Evolutionary conservation across 2,329 filamentous ascomycete species (phyloP).

Genomic region (Paracoccidioides lutzii): DNA sequence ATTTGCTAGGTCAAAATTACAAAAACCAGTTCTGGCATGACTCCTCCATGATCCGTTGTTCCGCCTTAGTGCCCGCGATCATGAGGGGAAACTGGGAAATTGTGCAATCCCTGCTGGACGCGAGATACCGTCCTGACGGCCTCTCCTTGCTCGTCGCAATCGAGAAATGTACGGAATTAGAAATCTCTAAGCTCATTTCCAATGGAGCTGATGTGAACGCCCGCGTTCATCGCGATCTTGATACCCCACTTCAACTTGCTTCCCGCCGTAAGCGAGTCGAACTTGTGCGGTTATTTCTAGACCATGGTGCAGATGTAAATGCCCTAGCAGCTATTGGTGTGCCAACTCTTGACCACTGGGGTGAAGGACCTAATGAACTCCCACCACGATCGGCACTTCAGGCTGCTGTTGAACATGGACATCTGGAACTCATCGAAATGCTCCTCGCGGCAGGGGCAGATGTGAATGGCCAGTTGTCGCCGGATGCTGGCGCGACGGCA

Average conservation of each 20-base stretch:
- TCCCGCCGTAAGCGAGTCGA: not conserved
- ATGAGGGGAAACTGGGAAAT: not conserved
- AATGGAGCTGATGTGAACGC: not conserved
- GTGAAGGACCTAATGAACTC: not conserved
- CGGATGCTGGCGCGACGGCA: constrained; percentile 14
- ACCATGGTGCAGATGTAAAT: constrained; percentile 12
- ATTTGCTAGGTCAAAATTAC: not conserved
- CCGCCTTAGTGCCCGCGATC: not conserved
- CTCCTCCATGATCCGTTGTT: not conserved
- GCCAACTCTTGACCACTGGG: not conserved
- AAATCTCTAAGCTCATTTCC: not conserved
- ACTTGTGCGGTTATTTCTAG: constrained; percentile 10
- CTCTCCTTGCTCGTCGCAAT: not conserved
- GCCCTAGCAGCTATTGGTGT: constrained; percentile 2
- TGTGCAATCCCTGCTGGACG: not conserved
- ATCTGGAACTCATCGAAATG: constrained; percentile 1
- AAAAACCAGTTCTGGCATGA: not conserved
- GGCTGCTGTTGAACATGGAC: not conserved
- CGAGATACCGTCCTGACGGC: not conserved
- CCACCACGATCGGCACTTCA: not conserved
- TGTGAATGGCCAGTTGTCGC: constrained; percentile 6
- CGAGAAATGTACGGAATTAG: not conserved
- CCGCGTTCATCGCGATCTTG: not conserved
- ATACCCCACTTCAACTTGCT: not conserved
- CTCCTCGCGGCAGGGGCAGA: constrained; percentile 4